Evolutionary conservation across 208 protist species (phyloP), one percentile per base, ranked within the genome.

Genomic region (Leishmania major): DNA sequence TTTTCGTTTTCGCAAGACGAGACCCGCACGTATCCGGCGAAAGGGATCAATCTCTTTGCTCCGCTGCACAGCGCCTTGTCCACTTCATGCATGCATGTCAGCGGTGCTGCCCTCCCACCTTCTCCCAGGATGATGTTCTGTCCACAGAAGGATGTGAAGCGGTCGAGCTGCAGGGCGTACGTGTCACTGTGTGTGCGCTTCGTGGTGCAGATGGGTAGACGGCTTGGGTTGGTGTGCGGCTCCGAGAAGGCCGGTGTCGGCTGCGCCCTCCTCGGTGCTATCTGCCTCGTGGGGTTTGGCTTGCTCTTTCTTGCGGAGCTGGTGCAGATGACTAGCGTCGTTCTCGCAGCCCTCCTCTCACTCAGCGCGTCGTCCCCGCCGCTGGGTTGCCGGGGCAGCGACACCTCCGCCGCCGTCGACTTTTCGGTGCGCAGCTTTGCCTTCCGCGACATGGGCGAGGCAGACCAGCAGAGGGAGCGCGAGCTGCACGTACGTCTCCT

Each of bases 101-200:
- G 25, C 11, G 25, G 25, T 25, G 25, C 25, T 10, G 25, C 25
- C 57, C 57, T 31, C 57, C 5, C 53, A 8, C 53, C 25, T 62
- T 62, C 25, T n/a, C 25, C 25, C 57, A 11, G 25, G 25, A 11
- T 11, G 7, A 62, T 62, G 25, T 62, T 15, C 25, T 62, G 17
- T 62, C 57, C 22, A 1, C 11, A 3, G 5, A n/a, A 62, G 25
- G 57, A n/a, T 10, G 25, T 15, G 57, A 25, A 7, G 57, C 57
- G 57, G 17, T n/a, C 25, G 25, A 25, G 25, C 17, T n/a, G 57
- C 57, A 31, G 25, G 57, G 57, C 25, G 57, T 35, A 71, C 43
- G 67, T 70, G 11, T 82, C 78, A 13, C 17, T 82, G n/a, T 82
- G 77, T 70, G n/a, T 55, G n/a, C 60, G 51, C 70, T 77, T 51